Evolutionary conservation across 2,329 filamentous ascomycete species (phyloP), one percentile per base, ranked within the genome.

Genomic region (Venturia oleaginea): DNA sequence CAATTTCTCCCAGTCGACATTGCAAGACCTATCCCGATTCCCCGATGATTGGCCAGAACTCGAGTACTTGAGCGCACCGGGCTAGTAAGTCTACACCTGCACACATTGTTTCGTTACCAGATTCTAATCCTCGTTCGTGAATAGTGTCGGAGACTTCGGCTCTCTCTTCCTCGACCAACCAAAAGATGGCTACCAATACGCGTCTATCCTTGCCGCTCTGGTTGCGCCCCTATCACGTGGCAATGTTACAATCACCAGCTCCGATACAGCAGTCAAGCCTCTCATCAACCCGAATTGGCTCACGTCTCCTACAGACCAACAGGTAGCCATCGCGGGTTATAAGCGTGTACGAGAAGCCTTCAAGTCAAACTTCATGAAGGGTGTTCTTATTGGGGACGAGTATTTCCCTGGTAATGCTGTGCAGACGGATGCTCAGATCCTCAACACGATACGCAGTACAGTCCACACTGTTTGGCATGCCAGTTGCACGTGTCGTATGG

Each of bases 221-320:
- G 67, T 74, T 11, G 68, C 74, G 0, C 73, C 76, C 0, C 64
- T 74, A 1, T 75, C 72, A 1, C 71, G 74, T 0, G 76, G 76
- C 3, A 72, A 67, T 22, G 69, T 78, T 15, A 72, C 71, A 0
- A 71, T 77, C 32, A 17, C 64, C 0, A 71, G 68, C 7, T 61
- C 70, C 13, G 68, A 73, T 48, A 72, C 70, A 0, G 22, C 61
- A 0, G 69, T 69, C 17, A 64, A 67, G 0, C 76, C 77, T 0
- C 48, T 71, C 15, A 70, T 78, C 59, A 68, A 76, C 48, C 73
- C 74, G 0, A 70, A 70, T 34, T 77, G 74, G 74, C 68, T 78
- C 4, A 73, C 71, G 2, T 63, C 73, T 27, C 66, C 68, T 0
- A 66, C 68, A 0, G 76, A 78, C 61, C 63, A 70, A 27, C 69